Evolutionary conservation across 768 basidiomycete species (phyloP).

Genomic region (Pulveroboletus sp.): DNA sequence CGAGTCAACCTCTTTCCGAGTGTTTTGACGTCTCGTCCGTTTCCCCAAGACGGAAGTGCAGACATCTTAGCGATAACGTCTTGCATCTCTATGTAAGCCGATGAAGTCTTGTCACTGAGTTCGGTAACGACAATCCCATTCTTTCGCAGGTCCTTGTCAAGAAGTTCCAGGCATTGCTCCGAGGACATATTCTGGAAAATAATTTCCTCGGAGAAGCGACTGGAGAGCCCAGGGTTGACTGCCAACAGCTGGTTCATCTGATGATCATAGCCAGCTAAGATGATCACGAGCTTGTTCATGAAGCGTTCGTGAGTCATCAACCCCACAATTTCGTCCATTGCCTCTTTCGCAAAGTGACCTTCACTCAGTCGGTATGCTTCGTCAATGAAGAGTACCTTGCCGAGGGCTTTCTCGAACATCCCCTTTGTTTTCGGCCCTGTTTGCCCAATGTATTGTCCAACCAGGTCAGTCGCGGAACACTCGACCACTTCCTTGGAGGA

Average conservation of each 20-base stretch:
- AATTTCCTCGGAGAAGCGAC: conserved; percentile 65
- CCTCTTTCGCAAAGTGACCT: conserved; percentile 66
- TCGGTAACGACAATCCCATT: conserved; percentile 35
- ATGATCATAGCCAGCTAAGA: conserved; percentile 66
- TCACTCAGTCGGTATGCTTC: conserved; percentile 65
- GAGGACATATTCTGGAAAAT: conserved; percentile 51
- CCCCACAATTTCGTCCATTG: conserved; percentile 70
- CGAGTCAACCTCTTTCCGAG: conserved; percentile 47
- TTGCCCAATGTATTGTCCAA: conserved; percentile 67
- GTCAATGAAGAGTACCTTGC: conserved; percentile 67
- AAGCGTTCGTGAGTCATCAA: conserved; percentile 56
- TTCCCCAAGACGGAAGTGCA: conserved; percentile 56
- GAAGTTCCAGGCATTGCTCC: conserved; percentile 47
- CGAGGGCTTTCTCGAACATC: conserved; percentile 60
- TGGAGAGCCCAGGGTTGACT: conserved; percentile 61
- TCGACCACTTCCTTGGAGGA: conserved; percentile 50
- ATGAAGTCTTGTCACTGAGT: conserved; percentile 20
- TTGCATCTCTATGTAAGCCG: conserved; percentile 29
- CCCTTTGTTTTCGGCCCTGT: conserved; percentile 65
- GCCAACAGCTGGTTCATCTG: conserved; percentile 60
- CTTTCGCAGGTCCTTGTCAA: conserved; percentile 45
- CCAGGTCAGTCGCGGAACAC: conserved; percentile 66
- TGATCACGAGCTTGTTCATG: conserved; percentile 58
- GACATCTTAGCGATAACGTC: conserved; percentile 40
- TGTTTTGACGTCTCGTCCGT: conserved; percentile 59